Evolutionary conservation across 2,329 filamentous ascomycete genomes (phyloP).

Genomic region (Microcyclospora tardicrescens): DNA sequence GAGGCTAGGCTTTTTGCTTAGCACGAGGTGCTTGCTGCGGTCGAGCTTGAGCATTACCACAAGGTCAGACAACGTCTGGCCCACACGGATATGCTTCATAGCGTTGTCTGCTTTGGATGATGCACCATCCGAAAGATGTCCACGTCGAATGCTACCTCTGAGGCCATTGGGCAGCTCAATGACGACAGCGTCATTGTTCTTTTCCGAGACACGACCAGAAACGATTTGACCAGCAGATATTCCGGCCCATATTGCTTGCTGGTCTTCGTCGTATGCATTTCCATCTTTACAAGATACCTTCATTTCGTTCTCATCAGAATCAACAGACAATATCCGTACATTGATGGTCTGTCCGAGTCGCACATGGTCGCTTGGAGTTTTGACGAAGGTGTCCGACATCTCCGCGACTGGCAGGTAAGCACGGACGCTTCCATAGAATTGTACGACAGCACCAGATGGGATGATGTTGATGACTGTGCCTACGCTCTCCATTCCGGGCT

Average conservation of each 20-base stretch:
- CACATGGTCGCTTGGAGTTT: slow-evolving; percentile 82
- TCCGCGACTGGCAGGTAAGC: slow-evolving; percentile 87
- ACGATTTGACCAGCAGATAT: slow-evolving; percentile 64
- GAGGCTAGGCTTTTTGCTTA: slow-evolving; percentile 75
- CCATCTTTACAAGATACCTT: slow-evolving; percentile 90
- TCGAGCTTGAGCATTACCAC: slow-evolving; percentile 77
- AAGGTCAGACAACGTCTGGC: slow-evolving; percentile 70
- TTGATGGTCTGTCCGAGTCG: slow-evolving; percentile 79
- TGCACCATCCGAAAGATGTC: slow-evolving; percentile 77
- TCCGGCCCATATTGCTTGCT: slow-evolving; percentile 57
- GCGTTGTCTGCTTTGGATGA: slow-evolving; percentile 62
- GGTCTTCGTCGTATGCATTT: slow-evolving; percentile 62
- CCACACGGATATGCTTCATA: slow-evolving; percentile 69
- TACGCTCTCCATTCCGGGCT: slow-evolving; percentile 62
- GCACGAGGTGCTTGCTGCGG: slow-evolving; percentile 57
- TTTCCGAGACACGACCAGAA: slow-evolving; percentile 50
- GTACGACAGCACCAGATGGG: slow-evolving; percentile 68
- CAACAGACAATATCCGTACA: slow-evolving; percentile 73
- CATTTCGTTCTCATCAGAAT: slow-evolving; percentile 57
- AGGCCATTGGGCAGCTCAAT: slow-evolving; percentile 65
- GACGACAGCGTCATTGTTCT: slow-evolving; percentile 34
- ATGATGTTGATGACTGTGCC: slow-evolving; percentile 80
- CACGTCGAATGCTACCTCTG: slow-evolving; percentile 62
- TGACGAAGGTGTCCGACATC: slow-evolving; percentile 96
- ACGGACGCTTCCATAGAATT: slow-evolving; percentile 74